Evolutionary conservation across 2,329 filamentous ascomycete genomes (phyloP).

Genomic region (Ascochyta koolunga): DNA sequence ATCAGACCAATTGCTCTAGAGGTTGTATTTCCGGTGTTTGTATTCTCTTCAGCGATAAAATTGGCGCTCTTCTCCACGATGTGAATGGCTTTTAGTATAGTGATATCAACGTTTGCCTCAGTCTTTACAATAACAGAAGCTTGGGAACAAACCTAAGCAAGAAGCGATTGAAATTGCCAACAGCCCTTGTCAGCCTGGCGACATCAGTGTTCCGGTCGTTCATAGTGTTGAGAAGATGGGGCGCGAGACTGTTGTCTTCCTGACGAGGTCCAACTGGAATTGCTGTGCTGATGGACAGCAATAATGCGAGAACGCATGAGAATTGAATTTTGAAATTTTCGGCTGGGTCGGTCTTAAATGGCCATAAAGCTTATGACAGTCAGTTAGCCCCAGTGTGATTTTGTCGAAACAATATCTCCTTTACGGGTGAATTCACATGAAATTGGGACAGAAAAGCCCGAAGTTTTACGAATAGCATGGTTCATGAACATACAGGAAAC

Average conservation of each 20-base stretch:
- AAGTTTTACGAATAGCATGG: not conserved
- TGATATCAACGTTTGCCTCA: constrained; percentile 24
- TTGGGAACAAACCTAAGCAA: constrained; percentile 27
- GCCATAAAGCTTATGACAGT: not conserved
- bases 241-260: constrained; percentile 10
- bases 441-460: not conserved
- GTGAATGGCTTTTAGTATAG: constrained; percentile 23
- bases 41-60: constrained; percentile 25
- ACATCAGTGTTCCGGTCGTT: constrained; percentile 22
- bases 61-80: constrained; percentile 19
- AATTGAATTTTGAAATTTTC: not conserved
- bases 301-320: not conserved
- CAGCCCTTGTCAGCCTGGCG: constrained; percentile 23
- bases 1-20: constrained; percentile 24
- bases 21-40: constrained; percentile 19
- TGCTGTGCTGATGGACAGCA: constrained; percentile 1
- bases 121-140: constrained; percentile 25
- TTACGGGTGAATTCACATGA: not conserved
- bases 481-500: too few relatives aligned
- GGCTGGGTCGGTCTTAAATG: not conserved
- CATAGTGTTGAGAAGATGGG: constrained; percentile 23
- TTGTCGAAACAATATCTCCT: not conserved
- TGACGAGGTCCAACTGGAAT: constrained; percentile 6
- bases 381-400: not conserved
- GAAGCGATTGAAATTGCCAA: constrained; percentile 30